Evolutionary conservation across 768 basidiomycete species (phyloP).

Genomic region (Dentipellis fragilis): DNA sequence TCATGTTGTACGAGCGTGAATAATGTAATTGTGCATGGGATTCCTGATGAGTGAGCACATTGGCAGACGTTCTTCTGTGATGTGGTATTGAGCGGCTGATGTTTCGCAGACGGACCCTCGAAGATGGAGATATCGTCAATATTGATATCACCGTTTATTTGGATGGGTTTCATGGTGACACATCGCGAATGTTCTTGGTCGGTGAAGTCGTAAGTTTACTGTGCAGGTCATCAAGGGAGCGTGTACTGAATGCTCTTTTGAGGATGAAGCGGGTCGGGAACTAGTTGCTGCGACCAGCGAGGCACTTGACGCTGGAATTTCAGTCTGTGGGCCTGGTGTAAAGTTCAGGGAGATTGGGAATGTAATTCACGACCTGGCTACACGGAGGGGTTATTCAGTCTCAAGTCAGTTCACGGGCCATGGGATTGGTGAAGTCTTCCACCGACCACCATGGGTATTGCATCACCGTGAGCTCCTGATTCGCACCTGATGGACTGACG

Average conservation of each 20-base stretch:
- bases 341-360: slow-evolving; percentile 63
- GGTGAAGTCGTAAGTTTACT: slow-evolving; percentile 55
- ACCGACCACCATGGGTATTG: slow-evolving; percentile 73
- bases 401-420: slow-evolving; percentile 75
- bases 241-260: background rate
- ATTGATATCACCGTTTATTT: slow-evolving; percentile 80
- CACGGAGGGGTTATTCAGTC: slow-evolving; percentile 42
- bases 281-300: slow-evolving; percentile 52
- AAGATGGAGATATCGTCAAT: slow-evolving; percentile 81
- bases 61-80: background rate
- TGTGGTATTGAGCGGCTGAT: background rate
- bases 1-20: slow-evolving; percentile 86
- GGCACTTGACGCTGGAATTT: slow-evolving; percentile 64
- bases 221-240: background rate
- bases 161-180: slow-evolving; percentile 86
- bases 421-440: slow-evolving; percentile 78
- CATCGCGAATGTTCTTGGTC: slow-evolving; percentile 74
- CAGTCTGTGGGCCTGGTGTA: slow-evolving; percentile 60
- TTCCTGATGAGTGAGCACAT: slow-evolving; percentile 64
- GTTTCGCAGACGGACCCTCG: slow-evolving; percentile 57
- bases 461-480: slow-evolving; percentile 47
- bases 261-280: slow-evolving; percentile 65
- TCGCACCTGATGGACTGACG: background rate
- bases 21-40: slow-evolving; percentile 80
- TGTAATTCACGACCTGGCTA: slow-evolving; percentile 49